phyloP scores from a whole-genome alignment of 78 protist genomes.

The Mantamonas sphyraenae region DNA sequence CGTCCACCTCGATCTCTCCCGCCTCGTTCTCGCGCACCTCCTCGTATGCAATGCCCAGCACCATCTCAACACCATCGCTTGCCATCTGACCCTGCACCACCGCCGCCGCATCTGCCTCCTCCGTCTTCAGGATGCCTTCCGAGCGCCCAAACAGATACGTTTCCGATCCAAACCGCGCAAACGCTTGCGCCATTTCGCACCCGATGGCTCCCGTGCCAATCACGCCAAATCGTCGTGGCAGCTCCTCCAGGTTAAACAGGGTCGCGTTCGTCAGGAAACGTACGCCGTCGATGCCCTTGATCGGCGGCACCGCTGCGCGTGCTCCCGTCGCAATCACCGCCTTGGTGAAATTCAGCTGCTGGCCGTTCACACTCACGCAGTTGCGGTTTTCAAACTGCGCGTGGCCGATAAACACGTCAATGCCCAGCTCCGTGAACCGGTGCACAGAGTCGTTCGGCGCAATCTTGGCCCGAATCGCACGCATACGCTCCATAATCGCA shows the following conservation, averaged over 20 bases:
- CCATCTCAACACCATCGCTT: background rate
- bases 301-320: constrained; percentile 27
- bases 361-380: constrained; percentile 29
- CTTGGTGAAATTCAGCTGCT: constrained; percentile 19
- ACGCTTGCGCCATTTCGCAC: constrained; percentile 60
- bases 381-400: constrained; percentile 17
- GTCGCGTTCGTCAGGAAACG: constrained; percentile 34
- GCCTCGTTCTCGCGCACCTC: background rate
- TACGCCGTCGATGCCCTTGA: constrained; percentile 7
- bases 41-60: background rate
- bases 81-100: background rate
- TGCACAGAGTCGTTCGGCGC: constrained; percentile 23
- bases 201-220: constrained; percentile 64
- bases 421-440: constrained; percentile 29
- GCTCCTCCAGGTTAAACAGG: constrained; percentile 35
- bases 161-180: constrained; percentile 27
- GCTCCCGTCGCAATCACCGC: constrained; percentile 57
- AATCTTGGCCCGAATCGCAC: constrained; percentile 31
- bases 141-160: constrained; percentile 7
- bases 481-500: constrained; percentile 52
- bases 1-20: background rate
- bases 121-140: constrained; percentile 2
- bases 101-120: constrained; percentile 15
- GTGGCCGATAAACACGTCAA: constrained; percentile 37
- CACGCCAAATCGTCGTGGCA: constrained; percentile 43